These are phyloP conservation scores for Silene coronaria DNA, from an alignment of 179 eudicot species.

Conservation along the genomic window DNA sequence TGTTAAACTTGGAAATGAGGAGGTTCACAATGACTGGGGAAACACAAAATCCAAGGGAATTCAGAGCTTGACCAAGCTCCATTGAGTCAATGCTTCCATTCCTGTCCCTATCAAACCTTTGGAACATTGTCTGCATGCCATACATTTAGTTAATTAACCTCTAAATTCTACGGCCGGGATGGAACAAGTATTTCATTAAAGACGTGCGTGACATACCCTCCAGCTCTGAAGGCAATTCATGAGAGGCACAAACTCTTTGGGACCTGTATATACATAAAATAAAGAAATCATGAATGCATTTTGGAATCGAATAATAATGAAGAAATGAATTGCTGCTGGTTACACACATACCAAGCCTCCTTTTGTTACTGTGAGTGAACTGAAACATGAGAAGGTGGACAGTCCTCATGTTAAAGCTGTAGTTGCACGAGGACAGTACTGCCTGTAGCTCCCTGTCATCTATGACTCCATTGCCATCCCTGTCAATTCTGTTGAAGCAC, in stretches of 20 bases:
- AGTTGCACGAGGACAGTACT: conserved; percentile 30
- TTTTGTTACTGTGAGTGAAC: conserved; percentile 61
- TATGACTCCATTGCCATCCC: conserved; percentile 31
- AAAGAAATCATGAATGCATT: neutral
- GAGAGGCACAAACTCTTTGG: conserved; percentile 72
- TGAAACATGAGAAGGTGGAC: conserved; percentile 39
- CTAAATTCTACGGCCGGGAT: neutral
- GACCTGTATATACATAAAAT: conserved; percentile 43
- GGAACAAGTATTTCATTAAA: too few species aligned
- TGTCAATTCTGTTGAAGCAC: conserved; percentile 35
- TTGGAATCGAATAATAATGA: too few species aligned
- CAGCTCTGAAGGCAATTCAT: conserved; percentile 70
- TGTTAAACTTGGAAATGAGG: conserved; percentile 70
- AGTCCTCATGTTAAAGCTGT: conserved; percentile 33
- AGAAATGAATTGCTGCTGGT: neutral
- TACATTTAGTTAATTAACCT: too few species aligned
- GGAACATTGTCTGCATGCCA: conserved; percentile 62
- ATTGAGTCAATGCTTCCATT: conserved; percentile 61
- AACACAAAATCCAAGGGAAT: conserved; percentile 57
- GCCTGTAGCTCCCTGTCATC: conserved; percentile 34
- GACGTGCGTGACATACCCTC: conserved; percentile 55
- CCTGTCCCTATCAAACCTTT: conserved; percentile 78
- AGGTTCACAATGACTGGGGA: conserved; percentile 55
- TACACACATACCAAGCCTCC: conserved; percentile 65
- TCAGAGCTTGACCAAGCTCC: conserved; percentile 63